Evolutionary conservation across 768 basidiomycete genomes (phyloP), one percentile per base, ranked within the genome.

Genomic region (Pilatotrama ljubarskyi): DNA sequence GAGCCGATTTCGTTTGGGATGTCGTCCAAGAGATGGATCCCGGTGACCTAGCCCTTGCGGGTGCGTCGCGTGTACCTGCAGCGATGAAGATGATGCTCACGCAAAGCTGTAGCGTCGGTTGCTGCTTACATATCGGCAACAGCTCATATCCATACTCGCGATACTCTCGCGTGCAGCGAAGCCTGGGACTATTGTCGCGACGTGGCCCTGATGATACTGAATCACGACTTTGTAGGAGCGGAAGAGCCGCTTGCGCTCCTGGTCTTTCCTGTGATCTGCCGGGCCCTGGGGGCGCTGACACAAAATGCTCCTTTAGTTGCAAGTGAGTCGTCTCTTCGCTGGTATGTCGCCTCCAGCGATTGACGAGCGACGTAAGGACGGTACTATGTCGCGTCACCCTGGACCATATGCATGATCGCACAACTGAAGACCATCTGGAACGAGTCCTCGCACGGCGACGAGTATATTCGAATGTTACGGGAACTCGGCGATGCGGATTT

Each of bases 101-200:
- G 3, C 13, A 6, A 32, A 58, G 24, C 40, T 37, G 13, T 48
- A 85, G 85, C 79, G 56, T 75, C 79, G 1, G 75, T 85, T 63
- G 74, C 84, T 5, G 60, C 75, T 25, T 82, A 80, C 61, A 68
- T 84, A 46, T 51, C 75, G 4, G 69, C 72, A 5, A 68, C 68
- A 5, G 53, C 62, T 2, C 62, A 51, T 3, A 35, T 41, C 24
- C 51, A 64, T 32, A 50, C 58, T 0, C 69, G 68, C 41, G 77
- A 72, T 38, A 73, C 20, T 8, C 51, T 64, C 32, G n/a, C 18
- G 3, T 47, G 73, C 56, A 73, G 77, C 10, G 86, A 87, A 66
- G 77, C 79, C 44, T 85, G 84, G 81, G 75, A 81, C 44, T 77
- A 81, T 66, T 68, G 90, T 51, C 71, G 81, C 26, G 81, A 84